A percentile compares a stretch with the other conserved stretches of the same genome.
phyloP scores from a whole-genome alignment of 2,329 filamentous ascomycete species.

The Epichloe hybrida region DNA sequence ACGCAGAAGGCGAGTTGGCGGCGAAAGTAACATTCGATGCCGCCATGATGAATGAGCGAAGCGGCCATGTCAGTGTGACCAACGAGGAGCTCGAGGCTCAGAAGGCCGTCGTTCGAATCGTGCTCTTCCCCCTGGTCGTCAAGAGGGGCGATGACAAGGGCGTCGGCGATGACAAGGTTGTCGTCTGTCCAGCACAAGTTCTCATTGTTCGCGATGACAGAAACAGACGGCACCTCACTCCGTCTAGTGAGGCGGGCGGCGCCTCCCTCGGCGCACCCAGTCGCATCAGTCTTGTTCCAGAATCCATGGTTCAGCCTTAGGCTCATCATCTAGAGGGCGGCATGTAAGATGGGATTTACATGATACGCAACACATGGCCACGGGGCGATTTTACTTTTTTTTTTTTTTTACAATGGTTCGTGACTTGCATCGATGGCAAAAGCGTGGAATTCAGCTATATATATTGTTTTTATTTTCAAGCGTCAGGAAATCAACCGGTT shows the following conservation, averaged over 20 bases:
- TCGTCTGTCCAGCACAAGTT: slow-evolving; percentile 90
- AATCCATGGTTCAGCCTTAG: slow-evolving; percentile 20
- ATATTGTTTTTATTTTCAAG: not conserved
- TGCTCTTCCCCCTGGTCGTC: slow-evolving; percentile 85
- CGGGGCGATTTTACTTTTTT: not conserved
- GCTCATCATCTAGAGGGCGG: slow-evolving; percentile 19
- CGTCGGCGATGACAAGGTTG: slow-evolving; percentile 82
- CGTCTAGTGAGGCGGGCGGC: slow-evolving; percentile 39
- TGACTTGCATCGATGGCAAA: not conserved
- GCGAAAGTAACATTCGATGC: slow-evolving; percentile 88
- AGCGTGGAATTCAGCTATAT: not conserved
- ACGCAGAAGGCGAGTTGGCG: slow-evolving; percentile 77
- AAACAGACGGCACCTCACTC: slow-evolving; percentile 25
- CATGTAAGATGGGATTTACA: slow-evolving; percentile 13
- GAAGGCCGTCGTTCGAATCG: slow-evolving; percentile 70
- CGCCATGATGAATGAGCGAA: slow-evolving; percentile 86
- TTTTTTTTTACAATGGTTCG: not conserved
- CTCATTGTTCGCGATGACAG: slow-evolving; percentile 51
- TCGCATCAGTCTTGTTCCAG: slow-evolving; percentile 24
- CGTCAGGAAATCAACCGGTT: not conserved
- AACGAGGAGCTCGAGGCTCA: slow-evolving; percentile 72
- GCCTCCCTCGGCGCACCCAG: slow-evolving; percentile 26
- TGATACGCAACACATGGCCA: not conserved
- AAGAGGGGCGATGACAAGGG: slow-evolving; percentile 88
- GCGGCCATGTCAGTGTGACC: slow-evolving; percentile 42